Base-by-base conservation (phyloP, 495 filamentous ascomycete genomes). In the Xylaria scruposa region DNA sequence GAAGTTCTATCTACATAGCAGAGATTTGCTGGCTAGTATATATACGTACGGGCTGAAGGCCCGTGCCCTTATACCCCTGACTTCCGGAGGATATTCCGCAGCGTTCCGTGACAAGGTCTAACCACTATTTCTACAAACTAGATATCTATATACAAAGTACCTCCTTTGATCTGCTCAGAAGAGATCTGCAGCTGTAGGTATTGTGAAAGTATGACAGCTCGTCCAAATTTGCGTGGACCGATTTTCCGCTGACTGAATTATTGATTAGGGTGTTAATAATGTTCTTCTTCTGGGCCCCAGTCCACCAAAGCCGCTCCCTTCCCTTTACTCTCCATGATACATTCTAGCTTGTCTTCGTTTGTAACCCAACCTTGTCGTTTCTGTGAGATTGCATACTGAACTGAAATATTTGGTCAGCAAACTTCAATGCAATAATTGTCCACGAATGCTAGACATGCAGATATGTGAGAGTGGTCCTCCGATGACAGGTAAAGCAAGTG, bases 301-400 rank as follows among this genome's bases (percentile, higher is more conserved):
- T 83, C 81, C n/a, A 83, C 73, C 1, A 80, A 26, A 0, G 74
- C 56, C 8, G 76, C 13, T 0, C 78, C 74, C 42, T 78, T 81
- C 17, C 77, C 82, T 33, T 74, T 74, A 33, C 79, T 77, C 56
- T 84, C 83, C 83, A 85, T 85, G 44, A 85, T 80, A 42, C 76
- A 80, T 71, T 87, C 84, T 21, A 87, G 76, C 72, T 85, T 85
- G 72, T 87, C 85, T 71, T 87, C 84, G 61, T 85, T 82, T 3
- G 83, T 85, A 38, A 87, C 81, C 84, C 84, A 87, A 36, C 85
- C 85, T 17, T 81, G 76, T 3, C 84, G 74, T 58, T 82, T 85
- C 21, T 79, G 80, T 40, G 78, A 77, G 24, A 87, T 82, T 12
- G 83, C 84, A 66, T 79, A 81, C 36, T 78, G 78, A 46, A 79